These are phyloP conservation scores for Aspergillus udagawae DNA, from an alignment of 2,329 filamentous ascomycete genomes.

Conservation along the genomic window DNA sequence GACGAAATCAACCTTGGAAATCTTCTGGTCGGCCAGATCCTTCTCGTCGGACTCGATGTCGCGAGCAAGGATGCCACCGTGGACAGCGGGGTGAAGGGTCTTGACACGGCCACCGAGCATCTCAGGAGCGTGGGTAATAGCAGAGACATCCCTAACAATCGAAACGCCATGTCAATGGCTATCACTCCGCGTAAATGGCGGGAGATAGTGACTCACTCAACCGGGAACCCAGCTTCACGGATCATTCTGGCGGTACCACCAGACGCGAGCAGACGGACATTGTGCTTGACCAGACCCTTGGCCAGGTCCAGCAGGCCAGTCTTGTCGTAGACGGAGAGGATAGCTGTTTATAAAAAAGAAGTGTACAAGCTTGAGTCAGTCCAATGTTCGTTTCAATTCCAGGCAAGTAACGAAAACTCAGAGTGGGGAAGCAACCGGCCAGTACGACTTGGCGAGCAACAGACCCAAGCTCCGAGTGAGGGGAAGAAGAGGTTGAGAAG, in stretches of 20 bases:
- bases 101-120: slow-evolving; percentile 92
- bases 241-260: slow-evolving; percentile 96
- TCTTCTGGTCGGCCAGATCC: slow-evolving; percentile 91
- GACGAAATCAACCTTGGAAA: slow-evolving; percentile 90
- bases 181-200: neutral
- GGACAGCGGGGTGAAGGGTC: slow-evolving; percentile 92
- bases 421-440: slow-evolving; percentile 13
- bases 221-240: slow-evolving; percentile 88
- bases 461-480: slow-evolving; percentile 2
- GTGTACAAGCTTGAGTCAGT: slow-evolving; percentile 10
- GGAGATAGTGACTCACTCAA: slow-evolving; percentile 64
- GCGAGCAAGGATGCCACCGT: slow-evolving; percentile 80
- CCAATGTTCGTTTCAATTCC: neutral
- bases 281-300: slow-evolving; percentile 81
- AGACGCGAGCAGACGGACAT: slow-evolving; percentile 89
- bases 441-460: slow-evolving; percentile 15
- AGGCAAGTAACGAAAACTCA: slow-evolving; percentile 9
- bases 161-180: slow-evolving; percentile 3
- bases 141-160: slow-evolving; percentile 75
- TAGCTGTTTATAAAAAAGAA: slow-evolving; percentile 53
- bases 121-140: slow-evolving; percentile 94
- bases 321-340: slow-evolving; percentile 98
- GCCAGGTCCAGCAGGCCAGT: slow-evolving; percentile 89
- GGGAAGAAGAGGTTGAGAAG: slow-evolving; percentile 12
- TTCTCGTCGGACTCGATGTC: slow-evolving; percentile 95